Evolutionary conservation across 23 red algal species (phyloP), one percentile per base, ranked within the genome.

Genomic region (Gracilaria vermiculophylla): DNA sequence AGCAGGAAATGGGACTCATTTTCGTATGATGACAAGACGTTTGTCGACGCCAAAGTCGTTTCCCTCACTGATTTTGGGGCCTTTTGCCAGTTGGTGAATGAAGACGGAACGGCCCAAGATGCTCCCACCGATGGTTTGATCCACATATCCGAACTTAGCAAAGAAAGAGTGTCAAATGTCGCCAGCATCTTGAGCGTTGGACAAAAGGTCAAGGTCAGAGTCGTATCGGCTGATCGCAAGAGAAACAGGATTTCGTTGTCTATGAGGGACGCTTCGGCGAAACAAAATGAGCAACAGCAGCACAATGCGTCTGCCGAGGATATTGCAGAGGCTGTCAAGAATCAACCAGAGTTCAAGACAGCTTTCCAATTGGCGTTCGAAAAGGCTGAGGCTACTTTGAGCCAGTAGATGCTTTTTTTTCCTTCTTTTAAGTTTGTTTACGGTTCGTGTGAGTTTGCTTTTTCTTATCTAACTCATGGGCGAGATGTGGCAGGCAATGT

Each of bases 41-140:
- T 94, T 91, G 69, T 99, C 39, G 76, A 88, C 10, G 97, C 83
- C 23, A 94, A 93, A 50, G 97, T 99, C 28, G 53, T 84, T 2
- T 83, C 78, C 10, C 27, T 99, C 27, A 86, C 85, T 69, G 97
- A 95, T n/a, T 99, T 94, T 69, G 97, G 97, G 19, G 97, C 89
- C 37, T 99, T 99, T 87, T 91, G 94, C 20, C 42, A 65, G 29
- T 27, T 98, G 9, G 21, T 91, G 5, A 49, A 91, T 81, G 76
- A 67, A 20, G 14, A 45, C 7, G 87, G 87, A 31, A 39, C 69
- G 3, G 3, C 20, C 1, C 11, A 54, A 1, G 49, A 93, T 29
- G 83, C 58, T 23, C 97, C 97, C 34, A 95, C 97, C 3, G 97
- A 99, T 54, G 97, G 97, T 48, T 53, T 99, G 72, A 86, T 99